Evolutionary conservation across 495 filamentous ascomycete genomes (phyloP), one percentile per base, ranked within the genome.

Genomic region (Aspergillus saccharolyticus): DNA sequence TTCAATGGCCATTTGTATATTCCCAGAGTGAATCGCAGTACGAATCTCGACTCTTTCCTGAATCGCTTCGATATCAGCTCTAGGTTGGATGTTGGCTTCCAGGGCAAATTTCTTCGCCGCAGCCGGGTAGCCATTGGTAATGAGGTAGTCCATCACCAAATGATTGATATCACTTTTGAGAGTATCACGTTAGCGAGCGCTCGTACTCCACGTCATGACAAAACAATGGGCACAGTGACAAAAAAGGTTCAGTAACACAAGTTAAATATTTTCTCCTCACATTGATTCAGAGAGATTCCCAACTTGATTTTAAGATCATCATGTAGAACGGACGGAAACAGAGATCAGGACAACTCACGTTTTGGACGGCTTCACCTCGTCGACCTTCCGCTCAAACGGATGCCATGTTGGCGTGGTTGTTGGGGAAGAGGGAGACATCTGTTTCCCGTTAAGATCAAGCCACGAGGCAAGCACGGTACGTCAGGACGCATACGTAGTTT

Each of bases 241-340:
- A 53, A 54, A 61, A 53, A 54, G 47, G 58, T 59, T 88, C 83
- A 90, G 84, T 83, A 74, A 70, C 52, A 83, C 84, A 89, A 89
- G 85, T 86, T 79, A 83, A 39, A 82, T 77, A 78, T 79, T 68
- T 86, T 92, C 89, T 97, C 94, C 85, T 85, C 94, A 97, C 75
- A 69, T 58, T 42, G 63, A 72, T 88, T 98, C 88, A 84, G 94
- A 99, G 94, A 99, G 94, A 99, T 99, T 99, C 95, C 94, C 94
- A 97, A 93, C 93, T 93, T 93, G 85, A 85, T 78, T 78, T 77
- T 71, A 74, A 69, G 81, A 82, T 64, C 94, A 97, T 97, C 91
- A 94, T 93, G 55, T 63, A 59, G 68, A 63, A 42, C 55, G 62
- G 43, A 47, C 20, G 52, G 46, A 44, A 54, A 54, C 63, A 44